These are phyloP conservation scores for Cryoendolithus antarcticus DNA, from an alignment of 2,329 filamentous ascomycete genomes.

Conservation along the genomic window DNA sequence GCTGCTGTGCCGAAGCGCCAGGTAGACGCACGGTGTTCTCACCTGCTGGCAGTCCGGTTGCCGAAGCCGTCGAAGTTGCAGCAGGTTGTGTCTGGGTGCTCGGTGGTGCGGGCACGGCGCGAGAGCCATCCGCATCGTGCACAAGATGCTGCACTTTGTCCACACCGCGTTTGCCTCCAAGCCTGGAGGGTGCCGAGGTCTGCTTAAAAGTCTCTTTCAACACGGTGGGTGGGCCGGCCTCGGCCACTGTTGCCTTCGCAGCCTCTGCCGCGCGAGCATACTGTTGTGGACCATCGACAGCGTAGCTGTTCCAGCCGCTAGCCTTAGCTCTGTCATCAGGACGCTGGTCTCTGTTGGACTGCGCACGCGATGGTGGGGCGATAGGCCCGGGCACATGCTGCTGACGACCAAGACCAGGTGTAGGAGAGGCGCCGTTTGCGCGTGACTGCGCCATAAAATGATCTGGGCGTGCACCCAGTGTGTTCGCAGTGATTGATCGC, in stretches of 20 bases:
- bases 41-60: slow-evolving; percentile 3
- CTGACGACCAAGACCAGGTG: slow-evolving; percentile 18
- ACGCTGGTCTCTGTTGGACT: slow-evolving; percentile 10
- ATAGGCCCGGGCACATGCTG: slow-evolving; percentile 23
- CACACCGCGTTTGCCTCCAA: slow-evolving; percentile 18
- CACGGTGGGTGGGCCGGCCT: slow-evolving; percentile 5
- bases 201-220: slow-evolving; percentile 26
- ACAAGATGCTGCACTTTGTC: slow-evolving; percentile 17
- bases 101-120: slow-evolving; percentile 19
- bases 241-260: slow-evolving; percentile 8
- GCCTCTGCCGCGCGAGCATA: slow-evolving; percentile 12
- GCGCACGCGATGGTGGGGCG: slow-evolving; percentile 22
- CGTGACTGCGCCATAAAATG: slow-evolving; percentile 15
- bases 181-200: slow-evolving; percentile 14
- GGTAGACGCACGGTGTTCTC: slow-evolving; percentile 24
- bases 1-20: slow-evolving; percentile 13
- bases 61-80: slow-evolving; percentile 14
- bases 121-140: slow-evolving; percentile 18
- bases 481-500: background rate
- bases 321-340: slow-evolving; percentile 5
- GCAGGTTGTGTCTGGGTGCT: slow-evolving; percentile 22
- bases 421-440: slow-evolving; percentile 18
- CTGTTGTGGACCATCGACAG: slow-evolving; percentile 14
- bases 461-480: slow-evolving; percentile 14
- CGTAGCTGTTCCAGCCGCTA: slow-evolving; percentile 18